Evolutionary conservation across 1,139 yeast genomes (phyloP).

Genomic region (Blastobotrys apis): DNA sequence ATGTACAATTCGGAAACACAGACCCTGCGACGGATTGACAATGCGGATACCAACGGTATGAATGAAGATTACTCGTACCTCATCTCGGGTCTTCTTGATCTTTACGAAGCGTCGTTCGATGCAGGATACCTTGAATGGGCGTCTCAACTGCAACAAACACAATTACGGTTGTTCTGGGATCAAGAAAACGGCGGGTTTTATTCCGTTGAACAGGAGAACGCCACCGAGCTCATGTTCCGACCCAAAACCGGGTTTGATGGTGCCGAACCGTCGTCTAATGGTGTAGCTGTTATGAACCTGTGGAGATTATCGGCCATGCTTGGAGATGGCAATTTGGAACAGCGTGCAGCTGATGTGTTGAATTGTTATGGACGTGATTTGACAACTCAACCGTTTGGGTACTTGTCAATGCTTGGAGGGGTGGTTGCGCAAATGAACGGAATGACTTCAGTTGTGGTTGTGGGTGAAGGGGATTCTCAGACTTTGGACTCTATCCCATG

Average conservation of each 20-base stretch:
- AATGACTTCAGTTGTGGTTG: slow-evolving; percentile 22
- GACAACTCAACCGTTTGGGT: slow-evolving; percentile 35
- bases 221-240: slow-evolving; percentile 30
- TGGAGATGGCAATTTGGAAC: slow-evolving; percentile 23
- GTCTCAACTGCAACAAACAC: slow-evolving; percentile 32
- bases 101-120: slow-evolving; percentile 35
- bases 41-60: slow-evolving; percentile 29
- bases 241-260: slow-evolving; percentile 38
- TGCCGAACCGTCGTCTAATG: slow-evolving; percentile 40
- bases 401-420: slow-evolving; percentile 29
- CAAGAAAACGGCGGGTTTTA: slow-evolving; percentile 34
- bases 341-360: slow-evolving; percentile 26
- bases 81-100: slow-evolving; percentile 36
- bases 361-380: slow-evolving; percentile 33
- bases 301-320: slow-evolving; percentile 29
- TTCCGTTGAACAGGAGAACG: slow-evolving; percentile 23
- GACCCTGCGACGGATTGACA: slow-evolving; percentile 23
- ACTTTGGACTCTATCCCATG: neutral
- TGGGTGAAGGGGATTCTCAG: slow-evolving; percentile 21
- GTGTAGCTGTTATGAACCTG: slow-evolving; percentile 35
- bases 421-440: slow-evolving; percentile 20
- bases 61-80: slow-evolving; percentile 39
- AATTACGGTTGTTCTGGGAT: slow-evolving; percentile 35
- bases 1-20: slow-evolving; percentile 24
- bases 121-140: slow-evolving; percentile 34